These are phyloP conservation scores for Geranomyces variabilis DNA, from an alignment of 192 early-diverging fungal species.

Conservation along the genomic window DNA sequence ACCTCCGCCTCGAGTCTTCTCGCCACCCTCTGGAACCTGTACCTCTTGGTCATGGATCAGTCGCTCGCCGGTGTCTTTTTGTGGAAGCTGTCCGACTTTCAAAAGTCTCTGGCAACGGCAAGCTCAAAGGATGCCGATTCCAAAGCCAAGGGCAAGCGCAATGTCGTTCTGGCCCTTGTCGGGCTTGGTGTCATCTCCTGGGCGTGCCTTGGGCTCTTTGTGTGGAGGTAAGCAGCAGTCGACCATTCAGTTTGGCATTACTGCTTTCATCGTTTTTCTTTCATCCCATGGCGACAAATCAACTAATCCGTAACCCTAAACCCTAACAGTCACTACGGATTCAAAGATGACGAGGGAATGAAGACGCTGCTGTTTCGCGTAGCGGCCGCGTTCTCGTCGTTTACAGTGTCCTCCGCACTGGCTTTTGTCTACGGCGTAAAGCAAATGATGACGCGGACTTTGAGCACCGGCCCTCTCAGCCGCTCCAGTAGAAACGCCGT, in stretches of 20 bases:
- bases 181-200: neutral
- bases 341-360: constrained; percentile 2
- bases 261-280: neutral
- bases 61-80: constrained; percentile 9
- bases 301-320: neutral
- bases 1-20: neutral
- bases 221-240: neutral
- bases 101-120: neutral
- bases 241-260: neutral
- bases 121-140: neutral
- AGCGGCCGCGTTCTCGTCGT: constrained; percentile 4
- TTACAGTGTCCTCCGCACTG: constrained; percentile 3
- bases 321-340: neutral
- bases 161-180: neutral
- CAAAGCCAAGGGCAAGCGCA: neutral
- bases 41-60: constrained; percentile 14
- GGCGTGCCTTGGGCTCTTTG: neutral
- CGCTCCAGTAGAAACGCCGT: neutral
- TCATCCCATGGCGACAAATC: neutral
- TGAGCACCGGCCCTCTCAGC: neutral
- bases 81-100: constrained; percentile 10
- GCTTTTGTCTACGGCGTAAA: constrained; percentile 17
- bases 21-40: neutral
- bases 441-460: constrained; percentile 5
- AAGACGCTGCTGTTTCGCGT: constrained; percentile 2